These are phyloP conservation scores for Globisporangium sylvaticum DNA, from an alignment of 352 stramenopile species.

Conservation along the genomic window DNA sequence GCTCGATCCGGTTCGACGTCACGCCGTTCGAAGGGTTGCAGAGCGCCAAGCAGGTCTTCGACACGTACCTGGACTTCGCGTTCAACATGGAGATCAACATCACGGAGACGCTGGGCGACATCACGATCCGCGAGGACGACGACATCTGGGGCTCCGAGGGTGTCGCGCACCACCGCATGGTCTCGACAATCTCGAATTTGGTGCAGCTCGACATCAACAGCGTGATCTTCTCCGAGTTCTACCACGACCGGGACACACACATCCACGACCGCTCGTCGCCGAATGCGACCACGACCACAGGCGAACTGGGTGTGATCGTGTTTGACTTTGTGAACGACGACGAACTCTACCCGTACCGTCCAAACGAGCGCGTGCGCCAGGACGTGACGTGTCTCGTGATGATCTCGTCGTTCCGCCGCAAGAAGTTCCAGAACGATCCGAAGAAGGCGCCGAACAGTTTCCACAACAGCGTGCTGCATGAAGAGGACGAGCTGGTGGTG, in stretches of 20 bases:
- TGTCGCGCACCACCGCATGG: slow-evolving; percentile 33
- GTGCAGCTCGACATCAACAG: slow-evolving; percentile 40
- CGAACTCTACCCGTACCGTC: slow-evolving; percentile 15
- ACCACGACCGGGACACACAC: neutral
- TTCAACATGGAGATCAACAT: slow-evolving; percentile 55
- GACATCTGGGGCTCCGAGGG: slow-evolving; percentile 22
- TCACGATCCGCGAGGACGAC: slow-evolving; percentile 49
- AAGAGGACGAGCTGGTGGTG: slow-evolving; percentile 16
- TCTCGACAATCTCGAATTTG: slow-evolving; percentile 21
- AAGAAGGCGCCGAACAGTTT: neutral
- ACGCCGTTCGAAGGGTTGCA: slow-evolving; percentile 30
- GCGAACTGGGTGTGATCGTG: slow-evolving; percentile 12
- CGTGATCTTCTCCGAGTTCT: slow-evolving; percentile 31
- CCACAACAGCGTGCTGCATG: neutral
- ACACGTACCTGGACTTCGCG: slow-evolving; percentile 40
- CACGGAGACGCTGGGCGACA: slow-evolving; percentile 37
- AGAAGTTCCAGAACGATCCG: slow-evolving; percentile 2
- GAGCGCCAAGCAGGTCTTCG: slow-evolving; percentile 36
- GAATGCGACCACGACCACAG: neutral
- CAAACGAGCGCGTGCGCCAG: slow-evolving; percentile 15
- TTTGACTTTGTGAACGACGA: slow-evolving; percentile 19
- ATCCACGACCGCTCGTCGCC: neutral
- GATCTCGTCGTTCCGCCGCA: slow-evolving; percentile 13
- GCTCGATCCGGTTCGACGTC: slow-evolving; percentile 36
- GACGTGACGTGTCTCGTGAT: slow-evolving; percentile 16